phyloP scores from a whole-genome alignment of 352 stramenopile species.

The Globisporangium irregulare region DNA sequence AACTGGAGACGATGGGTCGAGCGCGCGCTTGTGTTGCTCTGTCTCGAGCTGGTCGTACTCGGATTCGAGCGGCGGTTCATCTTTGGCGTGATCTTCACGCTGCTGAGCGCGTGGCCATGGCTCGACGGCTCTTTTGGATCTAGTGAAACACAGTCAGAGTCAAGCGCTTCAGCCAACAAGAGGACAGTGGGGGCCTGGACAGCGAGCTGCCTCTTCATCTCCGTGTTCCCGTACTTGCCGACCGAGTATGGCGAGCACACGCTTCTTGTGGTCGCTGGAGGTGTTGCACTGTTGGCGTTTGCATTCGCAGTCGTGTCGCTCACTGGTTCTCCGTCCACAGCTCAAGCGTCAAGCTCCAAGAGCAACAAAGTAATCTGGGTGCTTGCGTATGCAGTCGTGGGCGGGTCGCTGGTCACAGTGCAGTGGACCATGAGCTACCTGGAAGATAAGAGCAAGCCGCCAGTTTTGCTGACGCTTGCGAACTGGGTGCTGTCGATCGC shows the following conservation, averaged over 20 bases:
- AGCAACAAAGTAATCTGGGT: conserved; percentile 1
- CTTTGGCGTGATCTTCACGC: conserved; percentile 60
- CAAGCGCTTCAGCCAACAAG: not conserved
- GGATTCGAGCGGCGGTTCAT: conserved; percentile 63
- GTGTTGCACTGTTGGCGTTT: conserved; percentile 25
- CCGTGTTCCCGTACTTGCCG: conserved; percentile 70
- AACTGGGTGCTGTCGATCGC: conserved; percentile 55
- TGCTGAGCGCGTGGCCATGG: conserved; percentile 52
- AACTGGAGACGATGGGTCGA: conserved; percentile 28
- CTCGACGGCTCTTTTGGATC: conserved; percentile 17
- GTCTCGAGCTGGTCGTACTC: conserved; percentile 66
- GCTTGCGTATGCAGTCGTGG: conserved; percentile 20
- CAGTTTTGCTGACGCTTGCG: conserved; percentile 38
- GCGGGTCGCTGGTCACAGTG: conserved; percentile 38
- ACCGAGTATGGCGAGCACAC: conserved; percentile 74
- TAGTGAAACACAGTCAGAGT: not conserved
- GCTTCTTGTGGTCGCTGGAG: conserved; percentile 51
- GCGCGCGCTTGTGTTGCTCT: conserved; percentile 37
- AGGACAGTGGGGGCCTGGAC: conserved; percentile 32
- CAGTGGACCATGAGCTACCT: conserved; percentile 56
- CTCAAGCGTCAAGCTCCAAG: not conserved
- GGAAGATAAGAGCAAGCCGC: conserved; percentile 46
- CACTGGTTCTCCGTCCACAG: not conserved
- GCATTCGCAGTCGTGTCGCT: not conserved
- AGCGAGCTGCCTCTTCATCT: conserved; percentile 51